Evolutionary conservation across 495 filamentous ascomycete genomes (phyloP).

Genomic region (Glonium stellatum): DNA sequence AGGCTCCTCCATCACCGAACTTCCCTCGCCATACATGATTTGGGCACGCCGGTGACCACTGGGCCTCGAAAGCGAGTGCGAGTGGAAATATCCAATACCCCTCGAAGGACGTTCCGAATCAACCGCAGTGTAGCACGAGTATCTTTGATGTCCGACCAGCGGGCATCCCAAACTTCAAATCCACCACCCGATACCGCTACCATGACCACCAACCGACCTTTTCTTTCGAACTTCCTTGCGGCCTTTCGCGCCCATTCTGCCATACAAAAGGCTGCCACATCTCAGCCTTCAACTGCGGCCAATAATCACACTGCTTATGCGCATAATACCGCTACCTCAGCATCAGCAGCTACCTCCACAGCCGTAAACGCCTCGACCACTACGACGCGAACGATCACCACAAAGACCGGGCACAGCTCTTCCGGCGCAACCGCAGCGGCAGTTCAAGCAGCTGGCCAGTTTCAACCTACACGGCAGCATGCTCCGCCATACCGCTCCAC

Average conservation of each 20-base stretch:
- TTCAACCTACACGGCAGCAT: slow-evolving; percentile 26
- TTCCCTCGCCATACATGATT: slow-evolving; percentile 5
- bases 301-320: slow-evolving; percentile 31
- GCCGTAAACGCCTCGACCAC: slow-evolving; percentile 20
- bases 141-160: slow-evolving; percentile 17
- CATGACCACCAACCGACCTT: slow-evolving; percentile 73
- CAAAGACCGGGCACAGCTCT: slow-evolving; percentile 10
- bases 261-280: slow-evolving; percentile 38
- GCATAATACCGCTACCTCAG: slow-evolving; percentile 39
- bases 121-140: neutral
- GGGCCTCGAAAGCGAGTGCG: slow-evolving; percentile 6
- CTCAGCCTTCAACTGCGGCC: slow-evolving; percentile 32
- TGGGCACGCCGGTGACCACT: slow-evolving; percentile 1
- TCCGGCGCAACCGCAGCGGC: slow-evolving; percentile 19
- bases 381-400: slow-evolving; percentile 21
- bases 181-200: slow-evolving; percentile 3
- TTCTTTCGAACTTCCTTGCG: slow-evolving; percentile 79
- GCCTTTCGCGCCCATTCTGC: slow-evolving; percentile 59
- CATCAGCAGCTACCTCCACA: slow-evolving; percentile 38
- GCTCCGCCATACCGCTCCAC: slow-evolving; percentile 31
- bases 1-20: neutral
- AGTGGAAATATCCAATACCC: neutral
- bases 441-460: slow-evolving; percentile 21
- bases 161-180: neutral
- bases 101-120: neutral